Conservation (phyloP, 2,329 filamentous ascomycete species). For the Celoporthe dispersa region DNA sequence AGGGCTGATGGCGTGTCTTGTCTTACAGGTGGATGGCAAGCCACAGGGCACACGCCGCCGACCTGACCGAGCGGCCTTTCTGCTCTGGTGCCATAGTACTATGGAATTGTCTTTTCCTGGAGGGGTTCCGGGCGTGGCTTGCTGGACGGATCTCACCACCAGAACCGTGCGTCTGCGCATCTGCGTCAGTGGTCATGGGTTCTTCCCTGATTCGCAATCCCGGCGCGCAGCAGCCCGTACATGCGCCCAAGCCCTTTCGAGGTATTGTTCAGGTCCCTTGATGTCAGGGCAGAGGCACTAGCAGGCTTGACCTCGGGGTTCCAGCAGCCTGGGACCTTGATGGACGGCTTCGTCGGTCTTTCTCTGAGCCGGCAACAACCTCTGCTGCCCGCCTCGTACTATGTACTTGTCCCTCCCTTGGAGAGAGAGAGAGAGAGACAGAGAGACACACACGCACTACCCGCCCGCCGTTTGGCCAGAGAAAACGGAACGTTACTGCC, state of each 20-base stretch:
- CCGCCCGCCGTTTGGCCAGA: background rate
- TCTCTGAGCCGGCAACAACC: background rate
- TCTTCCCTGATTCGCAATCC: constrained; percentile 11
- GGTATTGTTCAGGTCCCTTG: constrained; percentile 18
- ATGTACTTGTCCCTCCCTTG: background rate
- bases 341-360: constrained; percentile 11
- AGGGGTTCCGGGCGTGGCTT: background rate
- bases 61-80: background rate
- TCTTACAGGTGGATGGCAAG: background rate
- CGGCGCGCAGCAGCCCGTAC: constrained; percentile 8
- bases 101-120: background rate
- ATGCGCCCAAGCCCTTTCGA: constrained; percentile 16
- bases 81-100: background rate
- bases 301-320: background rate
- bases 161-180: constrained; percentile 1
- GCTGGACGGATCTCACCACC: background rate
- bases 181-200: constrained; percentile 19
- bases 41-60: background rate
- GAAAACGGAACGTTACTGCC: constrained; percentile 14
- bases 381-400: constrained; percentile 5
- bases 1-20: background rate
- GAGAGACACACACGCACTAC: background rate
- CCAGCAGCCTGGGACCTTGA: constrained; percentile 5
- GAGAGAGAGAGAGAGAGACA: background rate
- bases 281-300: constrained; percentile 17